Evolutionary conservation across 1,139 yeast genomes (phyloP), one percentile per base, ranked within the genome.

Genomic region (Lodderomyces theae): DNA sequence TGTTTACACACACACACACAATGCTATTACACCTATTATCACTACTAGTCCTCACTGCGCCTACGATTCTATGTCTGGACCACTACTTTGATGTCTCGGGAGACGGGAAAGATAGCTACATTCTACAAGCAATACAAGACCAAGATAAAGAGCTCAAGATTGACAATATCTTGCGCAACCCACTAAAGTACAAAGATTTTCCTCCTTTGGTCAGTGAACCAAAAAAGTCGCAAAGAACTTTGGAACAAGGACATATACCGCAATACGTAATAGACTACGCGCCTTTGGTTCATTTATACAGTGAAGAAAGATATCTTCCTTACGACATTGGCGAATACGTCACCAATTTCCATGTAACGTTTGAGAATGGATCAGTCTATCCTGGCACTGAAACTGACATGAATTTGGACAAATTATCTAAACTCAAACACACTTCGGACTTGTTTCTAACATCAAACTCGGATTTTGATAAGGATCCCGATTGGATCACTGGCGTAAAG

Each of bases 241-340:
- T 80, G 12, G 49, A 55, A 28, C 64, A 68, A 34, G 87, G 87
- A 0, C 80, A 75, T 42, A 73, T 90, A 4, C 98, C 97, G 0
- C 66, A 66, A n/a, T 92, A 82, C 60, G 84, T 86, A 1, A 53
- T 80, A 1, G 82, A 84, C 38, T 76, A 79, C 57, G 80, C 92
- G 3, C 97, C 98, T 0, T 63, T 82, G 42, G 92, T 92, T 2
- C 88, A 87, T 57, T 67, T 92, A 18, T 90, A 90, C 64, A 82
- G 95, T 1, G 98, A 92, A 57, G 98, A 92, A 54, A 65, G 72
- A 43, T 92, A 89, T 58, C 66, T 85, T 49, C 98, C 98, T 0
- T 87, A 87, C 50, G 95, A 88, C 54, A 74, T 89, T 35, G 74
- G 70, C 38, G 77, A 84, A 34, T 92, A 63, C 58, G 90, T 87